Conservation (phyloP, 2,329 filamentous ascomycete genomes). For the Neurospora sp. region DNA sequence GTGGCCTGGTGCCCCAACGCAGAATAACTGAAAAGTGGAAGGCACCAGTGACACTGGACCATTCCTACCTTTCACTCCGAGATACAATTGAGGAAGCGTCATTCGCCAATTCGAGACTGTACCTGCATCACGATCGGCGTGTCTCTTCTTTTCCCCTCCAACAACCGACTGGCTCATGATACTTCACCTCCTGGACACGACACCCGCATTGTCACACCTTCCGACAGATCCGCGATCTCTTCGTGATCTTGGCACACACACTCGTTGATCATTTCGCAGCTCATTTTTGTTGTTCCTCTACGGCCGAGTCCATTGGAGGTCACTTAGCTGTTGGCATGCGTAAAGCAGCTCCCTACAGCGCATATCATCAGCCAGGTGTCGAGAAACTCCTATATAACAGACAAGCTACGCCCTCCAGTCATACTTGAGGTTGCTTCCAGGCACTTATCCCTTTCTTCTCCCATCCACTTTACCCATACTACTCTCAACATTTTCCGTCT, state of each 20-base stretch:
- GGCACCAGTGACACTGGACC: neutral
- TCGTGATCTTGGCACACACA: neutral
- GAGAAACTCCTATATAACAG: neutral
- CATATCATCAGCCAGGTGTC: neutral
- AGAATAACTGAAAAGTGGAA: neutral
- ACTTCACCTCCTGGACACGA: neutral
- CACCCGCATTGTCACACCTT: neutral
- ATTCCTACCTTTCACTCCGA: neutral
- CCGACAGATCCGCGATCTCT: neutral
- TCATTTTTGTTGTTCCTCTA: neutral
- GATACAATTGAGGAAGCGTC: neutral
- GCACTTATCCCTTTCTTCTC: neutral
- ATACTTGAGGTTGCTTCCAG: neutral
- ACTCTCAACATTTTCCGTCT: neutral
- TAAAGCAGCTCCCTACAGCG: neutral
- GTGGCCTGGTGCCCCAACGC: neutral
- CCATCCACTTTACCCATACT: neutral
- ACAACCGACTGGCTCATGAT: neutral
- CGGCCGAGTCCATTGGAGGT: neutral
- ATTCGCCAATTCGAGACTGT: neutral
- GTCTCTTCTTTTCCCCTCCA: neutral
- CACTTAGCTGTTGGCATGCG: neutral
- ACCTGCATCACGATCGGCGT: neutral
- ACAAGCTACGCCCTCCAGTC: neutral
- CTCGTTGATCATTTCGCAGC: neutral